A percentile compares a stretch with the other conserved stretches of the same genome.
phyloP scores from a whole-genome alignment of 345 rosid species.

The Sisymbrium altissimum region DNA sequence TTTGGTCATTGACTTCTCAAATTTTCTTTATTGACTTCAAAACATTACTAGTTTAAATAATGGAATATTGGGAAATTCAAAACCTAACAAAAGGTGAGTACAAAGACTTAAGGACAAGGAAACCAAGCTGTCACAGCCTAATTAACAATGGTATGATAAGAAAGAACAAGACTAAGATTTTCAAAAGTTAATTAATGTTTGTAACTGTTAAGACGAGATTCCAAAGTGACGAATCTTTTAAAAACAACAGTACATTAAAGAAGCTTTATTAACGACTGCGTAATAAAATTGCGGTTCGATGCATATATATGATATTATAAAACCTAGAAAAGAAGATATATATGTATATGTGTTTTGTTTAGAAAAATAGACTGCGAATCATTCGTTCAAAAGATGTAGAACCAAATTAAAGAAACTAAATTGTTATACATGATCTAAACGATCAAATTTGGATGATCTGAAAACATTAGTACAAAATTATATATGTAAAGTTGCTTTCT shows the following conservation, averaged over 20 bases:
- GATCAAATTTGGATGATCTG: not conserved
- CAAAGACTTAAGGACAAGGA: constrained; percentile 32
- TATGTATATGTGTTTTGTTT: too few relatives aligned
- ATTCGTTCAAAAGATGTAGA: not conserved
- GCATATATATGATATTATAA: not conserved
- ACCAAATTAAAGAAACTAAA: not conserved
- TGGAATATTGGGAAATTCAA: constrained; percentile 22
- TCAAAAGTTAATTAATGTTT: constrained; percentile 30
- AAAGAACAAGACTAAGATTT: constrained; percentile 6
- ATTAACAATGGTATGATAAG: constrained; percentile 16
- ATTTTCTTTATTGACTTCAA: constrained; percentile 23
- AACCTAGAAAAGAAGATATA: not conserved
- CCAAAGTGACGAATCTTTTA: constrained; percentile 22
- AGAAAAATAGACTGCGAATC: not conserved
- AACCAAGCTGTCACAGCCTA: constrained; percentile 29
- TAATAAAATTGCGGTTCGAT: not conserved
- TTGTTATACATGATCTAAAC: not conserved
- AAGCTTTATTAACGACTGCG: not conserved
- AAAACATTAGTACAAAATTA: not conserved
- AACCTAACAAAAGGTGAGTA: constrained; percentile 34
- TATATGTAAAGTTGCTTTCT: not conserved
- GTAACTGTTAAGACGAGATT: constrained; percentile 26
- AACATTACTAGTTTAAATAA: not conserved
- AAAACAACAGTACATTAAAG: not conserved
- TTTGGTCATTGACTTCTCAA: constrained; percentile 35